Base-by-base conservation (phyloP, 148 eudicot genomes). In the Spergularia marina region DNA sequence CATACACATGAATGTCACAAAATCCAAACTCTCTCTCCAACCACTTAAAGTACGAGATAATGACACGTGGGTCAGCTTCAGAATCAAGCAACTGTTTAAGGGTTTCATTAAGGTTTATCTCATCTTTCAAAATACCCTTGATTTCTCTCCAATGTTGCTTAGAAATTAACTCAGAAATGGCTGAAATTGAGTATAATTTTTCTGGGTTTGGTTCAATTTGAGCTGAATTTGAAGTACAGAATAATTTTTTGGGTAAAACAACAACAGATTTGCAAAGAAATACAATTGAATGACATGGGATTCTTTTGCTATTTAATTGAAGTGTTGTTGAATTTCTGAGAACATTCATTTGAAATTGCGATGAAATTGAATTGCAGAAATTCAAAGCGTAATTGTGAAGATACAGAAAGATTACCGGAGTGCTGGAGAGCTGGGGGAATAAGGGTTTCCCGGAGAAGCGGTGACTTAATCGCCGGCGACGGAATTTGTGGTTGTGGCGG, bases 1-100 rank as follows among this genome's bases (percentile, higher is more conserved):
- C 76, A 57, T 85, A 82, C 59, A 74, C 65, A 16, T 84, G 82
- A 59, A 88, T 81, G 14, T 79, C 74, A 78, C 85, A 85, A 53
- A 83, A 76, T 64, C 83, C 76, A 69, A 30, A 82, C 21, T 81
- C 80, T 14, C 67, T 76, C 78, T 81, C 81, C 18, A 88, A 82
- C 90, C 91, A 89, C 52, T 74, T 85, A 74, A 89, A 87, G 82
- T 78, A 85, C 21, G 54, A 25, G 10, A 77, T 40, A 76, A 85
- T 73, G 9, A 80, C 52, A 71, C 65, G 80, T 7, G 86, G 71
- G 77, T 84, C 74, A 30, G 68, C 69, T 25, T 71, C 49, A n/a
- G 66, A 66, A 21, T 84, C 84, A 21, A 83, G 47, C 25, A 88
- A 74, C n/a, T 77, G 56, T 56, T 74, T 77, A 60, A 86, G 65